phyloP scores from a whole-genome alignment of 306 rosid genomes.

The Cercis canadensis region DNA sequence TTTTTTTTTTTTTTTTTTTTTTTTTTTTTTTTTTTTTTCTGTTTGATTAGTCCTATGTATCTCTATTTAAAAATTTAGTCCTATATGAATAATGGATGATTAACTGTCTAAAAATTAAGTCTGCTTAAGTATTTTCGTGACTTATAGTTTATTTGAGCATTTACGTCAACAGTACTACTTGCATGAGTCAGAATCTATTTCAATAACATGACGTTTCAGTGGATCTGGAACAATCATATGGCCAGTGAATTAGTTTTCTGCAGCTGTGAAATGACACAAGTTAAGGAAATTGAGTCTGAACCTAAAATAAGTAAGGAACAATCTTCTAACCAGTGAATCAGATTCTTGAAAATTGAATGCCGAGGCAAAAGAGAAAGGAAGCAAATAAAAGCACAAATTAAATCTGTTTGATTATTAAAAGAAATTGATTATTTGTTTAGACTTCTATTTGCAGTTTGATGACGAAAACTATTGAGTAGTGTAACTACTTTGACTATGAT shows the following conservation, averaged over 20 bases:
- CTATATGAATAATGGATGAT: too few relatives aligned
- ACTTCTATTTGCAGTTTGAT: conserved; percentile 18
- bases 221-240: not conserved
- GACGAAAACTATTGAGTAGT: conserved; percentile 19
- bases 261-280: not conserved
- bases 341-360: not conserved
- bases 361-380: not conserved
- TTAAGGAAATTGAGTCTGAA: not conserved
- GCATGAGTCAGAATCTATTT: conserved; percentile 1
- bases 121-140: not conserved
- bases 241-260: not conserved
- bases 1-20: too few relatives aligned
- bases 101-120: not conserved
- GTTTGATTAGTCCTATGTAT: too few relatives aligned
- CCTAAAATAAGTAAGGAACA: not conserved
- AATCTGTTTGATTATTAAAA: not conserved
- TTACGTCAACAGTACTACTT: not conserved
- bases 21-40: too few relatives aligned
- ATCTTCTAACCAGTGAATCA: not conserved
- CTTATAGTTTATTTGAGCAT: conserved; percentile 1
- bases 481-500: conserved; percentile 2
- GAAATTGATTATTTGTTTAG: not conserved
- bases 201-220: not conserved
- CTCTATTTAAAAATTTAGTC: too few relatives aligned
- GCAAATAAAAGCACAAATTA: not conserved